Base-by-base conservation (phyloP, 1,139 yeast genomes). In the Yamadazyma blattariae region DNA sequence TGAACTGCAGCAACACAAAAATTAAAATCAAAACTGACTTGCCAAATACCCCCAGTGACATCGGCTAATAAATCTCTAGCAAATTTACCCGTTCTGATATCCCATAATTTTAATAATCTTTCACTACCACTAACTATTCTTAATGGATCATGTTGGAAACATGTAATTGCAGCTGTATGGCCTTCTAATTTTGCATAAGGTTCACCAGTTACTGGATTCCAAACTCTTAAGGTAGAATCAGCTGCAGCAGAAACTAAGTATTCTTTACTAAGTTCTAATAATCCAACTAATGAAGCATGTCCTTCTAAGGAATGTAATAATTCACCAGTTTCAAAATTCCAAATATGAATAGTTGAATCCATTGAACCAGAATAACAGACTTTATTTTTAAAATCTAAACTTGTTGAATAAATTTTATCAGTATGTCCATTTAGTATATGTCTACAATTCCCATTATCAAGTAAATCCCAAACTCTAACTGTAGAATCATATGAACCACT, bases 191-290 rank as follows among this genome's bases (percentile, higher is more conserved):
- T 82, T 55, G 81, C 79, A 41, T 72, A 62, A 38, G 80, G 73
- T 27, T 76, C 74, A 17, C 96, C 95, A 5, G 79, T 76, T 21
- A 76, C 77, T 1, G 97, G 94, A 54, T 92, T 84, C 98, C 98
- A 92, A 2, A 92, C 83, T 33, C 97, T 71, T 30, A 92, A 69
- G 0, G 97, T 82, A 1, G 95, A 79, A 56, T 92, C 98, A 0
- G 97, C 97, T 1, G 97, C 97, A 0, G 97, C 98, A 26, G 95
- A 84, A 2, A 92, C 96, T n/a, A 92, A 68, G 28, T 79, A 80
- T 15, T 83, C 80, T 28, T 85, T 81, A 7, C 88, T 82, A 17
- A 90, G 71, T 31, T 86, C 89, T 23, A 94, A 68, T 16, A 92
- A 65, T 0, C 98, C 98, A 15, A 92, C 98, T 15, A 92, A 64